Base-by-base conservation (phyloP, 441 rosid genomes). In the Gossypium trilobum region DNA sequence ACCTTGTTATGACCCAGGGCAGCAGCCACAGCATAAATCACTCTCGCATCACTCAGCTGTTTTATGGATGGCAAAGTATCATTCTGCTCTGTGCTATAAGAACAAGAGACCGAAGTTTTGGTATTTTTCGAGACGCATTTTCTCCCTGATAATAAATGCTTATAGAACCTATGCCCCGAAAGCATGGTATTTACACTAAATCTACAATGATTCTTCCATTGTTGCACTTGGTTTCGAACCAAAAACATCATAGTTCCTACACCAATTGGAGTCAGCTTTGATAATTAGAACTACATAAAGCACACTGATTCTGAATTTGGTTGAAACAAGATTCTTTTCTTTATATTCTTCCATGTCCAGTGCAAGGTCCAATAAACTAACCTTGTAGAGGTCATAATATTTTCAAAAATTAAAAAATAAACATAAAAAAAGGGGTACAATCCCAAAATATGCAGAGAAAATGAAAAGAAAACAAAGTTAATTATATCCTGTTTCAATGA, bases 1-100 rank as follows among this genome's bases (percentile, higher is more conserved):
- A 90, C 95, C 97, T 86, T 77, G 85, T 90, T 91, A 83, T 91
- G 98, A 70, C 97, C 97, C 88, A 93, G 70, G 51, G 97, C 92
- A 16, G 97, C 82, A 71, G 96, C 93, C 13, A 89, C 92, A 67
- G 87, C 79, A 52, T 86, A 93, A 22, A 93, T 84, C 65, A 93
- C 81, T 64, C 85, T 85, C 2, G 93, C 92, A 78, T 85, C 82
- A 31, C 64, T 59, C 64, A 87, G 67, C 55, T 78, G 76, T 51
- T 75, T 83, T 33, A 69, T n/a, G 68, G 82, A 72, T 22, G 82
- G 83, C 60, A 73, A 64, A n/a, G 62, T 59, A 44, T 72, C 81
- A 72, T 79, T 70, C 57, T 81, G 72, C 68, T 82, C 82, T 16
- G 73, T 55, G 69, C 76, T 76, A 74, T 68, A 69, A 0, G 90